Percentiles rank a stretch among this genome's conserved stretches.
phyloP scores from a whole-genome alignment of 306 rosid genomes.

The Vigna angularis region DNA sequence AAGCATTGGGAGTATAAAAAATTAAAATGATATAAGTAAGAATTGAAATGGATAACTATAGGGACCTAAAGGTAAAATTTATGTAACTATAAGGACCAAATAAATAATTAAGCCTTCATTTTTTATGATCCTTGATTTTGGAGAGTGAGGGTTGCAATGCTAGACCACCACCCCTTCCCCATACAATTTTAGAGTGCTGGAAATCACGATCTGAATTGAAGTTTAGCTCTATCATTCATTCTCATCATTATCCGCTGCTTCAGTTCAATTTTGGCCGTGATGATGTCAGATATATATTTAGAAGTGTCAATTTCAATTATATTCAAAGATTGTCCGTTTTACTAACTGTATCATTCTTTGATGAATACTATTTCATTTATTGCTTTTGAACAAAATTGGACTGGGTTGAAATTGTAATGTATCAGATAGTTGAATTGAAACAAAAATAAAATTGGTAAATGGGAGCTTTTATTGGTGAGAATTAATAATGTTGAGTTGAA shows the following conservation, averaged over 20 bases:
- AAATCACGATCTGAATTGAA: conserved; percentile 6
- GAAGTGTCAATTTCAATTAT: conserved; percentile 7
- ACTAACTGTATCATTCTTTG: not conserved
- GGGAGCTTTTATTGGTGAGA: conserved; percentile 3
- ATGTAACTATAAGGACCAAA: too few species aligned
- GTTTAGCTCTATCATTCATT: conserved; percentile 19
- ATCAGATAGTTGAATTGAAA: conserved; percentile 20
- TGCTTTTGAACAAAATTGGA: conserved; percentile 23
- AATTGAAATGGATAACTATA: too few species aligned
- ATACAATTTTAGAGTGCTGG: conserved; percentile 8
- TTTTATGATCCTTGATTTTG: conserved; percentile 25
- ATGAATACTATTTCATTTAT: not conserved
- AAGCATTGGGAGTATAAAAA: too few species aligned
- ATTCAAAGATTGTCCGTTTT: not conserved
- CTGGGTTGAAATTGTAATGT: conserved; percentile 21
- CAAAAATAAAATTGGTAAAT: conserved; percentile 11
- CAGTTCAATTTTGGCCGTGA: not conserved
- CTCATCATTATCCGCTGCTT: conserved; percentile 14
- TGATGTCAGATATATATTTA: not conserved
- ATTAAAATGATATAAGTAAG: too few species aligned
- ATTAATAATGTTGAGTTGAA: conserved; percentile 1
- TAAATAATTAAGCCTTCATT: too few species aligned
- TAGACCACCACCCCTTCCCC: not conserved
- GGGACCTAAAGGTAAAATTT: too few species aligned
- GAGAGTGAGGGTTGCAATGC: conserved; percentile 21